Evolutionary conservation across 352 stramenopile species (phyloP).

Genomic region (Phytophthora pluvialis): DNA sequence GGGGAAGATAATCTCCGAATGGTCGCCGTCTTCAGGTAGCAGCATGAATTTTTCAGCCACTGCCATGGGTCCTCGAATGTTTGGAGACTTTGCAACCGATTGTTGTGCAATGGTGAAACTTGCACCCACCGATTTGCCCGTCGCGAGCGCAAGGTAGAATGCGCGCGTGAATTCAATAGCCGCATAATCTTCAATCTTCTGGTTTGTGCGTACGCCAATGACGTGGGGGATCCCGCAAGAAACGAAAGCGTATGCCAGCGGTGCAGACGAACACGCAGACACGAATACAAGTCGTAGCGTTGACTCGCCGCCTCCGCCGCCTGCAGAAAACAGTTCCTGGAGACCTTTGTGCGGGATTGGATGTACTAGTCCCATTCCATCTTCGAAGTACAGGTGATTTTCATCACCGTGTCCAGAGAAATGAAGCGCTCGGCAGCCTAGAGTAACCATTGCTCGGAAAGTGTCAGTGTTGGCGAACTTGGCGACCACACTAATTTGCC

Average conservation of each 20-base stretch:
- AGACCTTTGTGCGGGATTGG: conserved; percentile 75
- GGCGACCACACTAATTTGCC: conserved; percentile 92
- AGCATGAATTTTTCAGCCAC: conserved; percentile 83
- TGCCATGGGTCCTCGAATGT: conserved; percentile 72
- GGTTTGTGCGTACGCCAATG: conserved; percentile 86
- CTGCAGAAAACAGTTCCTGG: conserved; percentile 72
- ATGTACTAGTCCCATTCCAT: conserved; percentile 86
- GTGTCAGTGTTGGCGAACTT: conserved; percentile 95
- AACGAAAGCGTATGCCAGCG: conserved; percentile 86
- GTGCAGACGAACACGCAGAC: conserved; percentile 79
- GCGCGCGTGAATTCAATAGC: conserved; percentile 87
- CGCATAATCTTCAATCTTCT: conserved; percentile 90
- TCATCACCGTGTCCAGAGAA: conserved; percentile 96
- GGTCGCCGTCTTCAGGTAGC: conserved; percentile 74
- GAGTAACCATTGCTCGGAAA: conserved; percentile 92
- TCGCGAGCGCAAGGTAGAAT: conserved; percentile 82
- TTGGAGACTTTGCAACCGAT: conserved; percentile 77
- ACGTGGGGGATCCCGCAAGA: conserved; percentile 91
- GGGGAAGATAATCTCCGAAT: conserved; percentile 86
- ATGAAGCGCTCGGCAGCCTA: conserved; percentile 92
- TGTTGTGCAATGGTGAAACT: conserved; percentile 82
- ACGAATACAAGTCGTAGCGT: conserved; percentile 81
- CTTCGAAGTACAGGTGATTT: conserved; percentile 95
- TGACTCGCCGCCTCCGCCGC: conserved; percentile 43
- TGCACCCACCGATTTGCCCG: conserved; percentile 69